Evolutionary conservation across 2,329 filamentous ascomycete genomes (phyloP), one percentile per base, ranked within the genome.

Genomic region (Hypoxylon sp.): DNA sequence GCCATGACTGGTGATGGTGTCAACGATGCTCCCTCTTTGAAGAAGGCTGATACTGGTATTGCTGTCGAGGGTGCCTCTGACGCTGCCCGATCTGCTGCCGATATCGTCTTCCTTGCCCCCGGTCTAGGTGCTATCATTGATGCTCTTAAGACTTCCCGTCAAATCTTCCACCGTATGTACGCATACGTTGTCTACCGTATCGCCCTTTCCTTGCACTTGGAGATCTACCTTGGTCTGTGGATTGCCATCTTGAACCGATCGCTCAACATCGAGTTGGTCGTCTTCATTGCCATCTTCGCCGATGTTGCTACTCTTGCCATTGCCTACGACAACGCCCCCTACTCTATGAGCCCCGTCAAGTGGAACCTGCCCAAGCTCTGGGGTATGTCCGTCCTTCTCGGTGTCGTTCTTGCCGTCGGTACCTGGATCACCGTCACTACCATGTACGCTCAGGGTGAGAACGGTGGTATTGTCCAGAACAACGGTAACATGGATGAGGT

Each of bases 111-210:
- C 82, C 84, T 96, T 70, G 90, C 89, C 64, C 90, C 91, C 46
- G 91, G 91, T 79, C 86, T 96, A 57, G 91, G 90, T 73, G 89
- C 91, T 58, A 95, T 96, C 72, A 95, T 96, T 66, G 90, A 95
- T 71, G 90, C 91, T 55, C 82, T 96, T 64, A 96, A 96, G 79
- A 95, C 89, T 62, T 93, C 90, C 21, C 89, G 91, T 67, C 91
- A 95, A 73, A 96, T 96, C 73, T 96, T 96, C 81, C 91, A 96
- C 78, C 90, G 91, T 67, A 96, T 96, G 91, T 94, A 96, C 77
- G 89, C 91, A 53, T 96, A 96, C 78, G 90, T 96, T 62, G 89
- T 96, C 67, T 96, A 96, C 79, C 90, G 91, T 82, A 96, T 96
- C 68, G 91, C 91, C 37, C 78, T 96, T 67, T 96, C 91, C 11